A percentile compares a stretch with the other conserved stretches of the same genome.
phyloP scores from a whole-genome alignment of 352 stramenopile species.

The Globisporangium acanthophoron region DNA sequence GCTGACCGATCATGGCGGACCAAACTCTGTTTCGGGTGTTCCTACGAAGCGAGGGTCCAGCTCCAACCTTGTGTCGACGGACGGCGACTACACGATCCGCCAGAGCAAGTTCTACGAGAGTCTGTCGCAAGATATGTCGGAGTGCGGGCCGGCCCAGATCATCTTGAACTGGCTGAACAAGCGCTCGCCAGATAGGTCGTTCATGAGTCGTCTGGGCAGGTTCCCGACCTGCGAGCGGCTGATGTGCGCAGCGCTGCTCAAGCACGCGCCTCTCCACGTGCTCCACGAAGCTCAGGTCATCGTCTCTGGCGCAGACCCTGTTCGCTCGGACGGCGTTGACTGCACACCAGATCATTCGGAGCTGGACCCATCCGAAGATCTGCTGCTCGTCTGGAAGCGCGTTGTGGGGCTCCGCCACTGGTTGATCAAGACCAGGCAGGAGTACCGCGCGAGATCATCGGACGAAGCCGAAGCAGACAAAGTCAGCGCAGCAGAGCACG shows the following conservation, averaged over 20 bases:
- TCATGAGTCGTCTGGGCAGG: conserved; percentile 67
- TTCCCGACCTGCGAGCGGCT: conserved; percentile 68
- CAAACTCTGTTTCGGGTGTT: neutral
- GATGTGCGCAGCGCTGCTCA: conserved; percentile 71
- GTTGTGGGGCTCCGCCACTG: conserved; percentile 80
- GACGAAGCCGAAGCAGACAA: conserved; percentile 21
- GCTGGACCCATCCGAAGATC: conserved; percentile 65
- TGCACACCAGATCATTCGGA: conserved; percentile 40
- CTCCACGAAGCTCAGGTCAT: conserved; percentile 78
- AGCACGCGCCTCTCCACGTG: conserved; percentile 71
- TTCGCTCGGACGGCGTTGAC: neutral
- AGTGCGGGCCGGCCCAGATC: conserved; percentile 42
- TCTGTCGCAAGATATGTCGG: conserved; percentile 56
- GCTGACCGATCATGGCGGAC: neutral
- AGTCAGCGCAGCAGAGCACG: neutral
- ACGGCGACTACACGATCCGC: conserved; percentile 19
- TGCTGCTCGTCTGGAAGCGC: conserved; percentile 70
- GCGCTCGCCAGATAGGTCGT: conserved; percentile 62
- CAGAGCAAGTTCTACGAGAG: conserved; percentile 50
- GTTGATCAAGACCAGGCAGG: conserved; percentile 77
- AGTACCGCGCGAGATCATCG: conserved; percentile 59
- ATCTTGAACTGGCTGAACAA: conserved; percentile 79
- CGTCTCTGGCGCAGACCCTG: conserved; percentile 32
- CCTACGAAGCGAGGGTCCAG: conserved; percentile 3
- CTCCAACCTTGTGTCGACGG: neutral